These are phyloP conservation scores for Lipomyces orientalis DNA, from an alignment of 805 yeast species.

Conservation along the genomic window DNA sequence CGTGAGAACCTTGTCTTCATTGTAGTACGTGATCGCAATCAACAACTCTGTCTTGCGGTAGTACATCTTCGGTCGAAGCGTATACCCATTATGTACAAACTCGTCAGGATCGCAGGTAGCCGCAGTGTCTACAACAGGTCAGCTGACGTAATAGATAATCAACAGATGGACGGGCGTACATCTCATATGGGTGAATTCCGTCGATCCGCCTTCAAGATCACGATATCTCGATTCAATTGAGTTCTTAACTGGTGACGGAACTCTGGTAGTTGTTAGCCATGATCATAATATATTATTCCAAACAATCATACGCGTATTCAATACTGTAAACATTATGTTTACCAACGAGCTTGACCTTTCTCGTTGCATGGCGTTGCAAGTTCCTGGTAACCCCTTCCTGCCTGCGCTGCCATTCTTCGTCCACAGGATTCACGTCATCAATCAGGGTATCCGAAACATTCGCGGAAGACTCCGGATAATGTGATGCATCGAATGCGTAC, in stretches of 20 bases:
- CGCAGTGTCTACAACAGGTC: constrained; percentile 49
- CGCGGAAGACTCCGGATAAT: constrained; percentile 8
- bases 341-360: constrained; percentile 48
- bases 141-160: background rate
- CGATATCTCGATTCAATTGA: constrained; percentile 46
- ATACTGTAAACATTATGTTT: constrained; percentile 45
- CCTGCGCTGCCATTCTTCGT: constrained; percentile 43
- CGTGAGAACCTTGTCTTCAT: constrained; percentile 66
- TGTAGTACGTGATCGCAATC: constrained; percentile 69
- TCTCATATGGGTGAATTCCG: constrained; percentile 65
- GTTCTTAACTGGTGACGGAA: constrained; percentile 50
- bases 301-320: constrained; percentile 29
- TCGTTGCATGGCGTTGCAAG: constrained; percentile 46
- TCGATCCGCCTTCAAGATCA: constrained; percentile 47
- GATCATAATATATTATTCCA: constrained; percentile 6
- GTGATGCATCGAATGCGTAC: background rate
- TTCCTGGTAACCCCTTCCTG: constrained; percentile 39
- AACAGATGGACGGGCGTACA: constrained; percentile 43
- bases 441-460: constrained; percentile 11
- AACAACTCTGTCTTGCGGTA: constrained; percentile 65
- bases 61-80: constrained; percentile 61
- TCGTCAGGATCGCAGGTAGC: constrained; percentile 75
- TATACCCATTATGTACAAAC: constrained; percentile 60
- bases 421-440: constrained; percentile 19
- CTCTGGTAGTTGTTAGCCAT: constrained; percentile 37